A percentile compares a stretch with the other conserved stretches of the same genome.
Conservation (phyloP, 2,329 filamentous ascomycete species). For the Tolypocladium ovalisporum region DNA sequence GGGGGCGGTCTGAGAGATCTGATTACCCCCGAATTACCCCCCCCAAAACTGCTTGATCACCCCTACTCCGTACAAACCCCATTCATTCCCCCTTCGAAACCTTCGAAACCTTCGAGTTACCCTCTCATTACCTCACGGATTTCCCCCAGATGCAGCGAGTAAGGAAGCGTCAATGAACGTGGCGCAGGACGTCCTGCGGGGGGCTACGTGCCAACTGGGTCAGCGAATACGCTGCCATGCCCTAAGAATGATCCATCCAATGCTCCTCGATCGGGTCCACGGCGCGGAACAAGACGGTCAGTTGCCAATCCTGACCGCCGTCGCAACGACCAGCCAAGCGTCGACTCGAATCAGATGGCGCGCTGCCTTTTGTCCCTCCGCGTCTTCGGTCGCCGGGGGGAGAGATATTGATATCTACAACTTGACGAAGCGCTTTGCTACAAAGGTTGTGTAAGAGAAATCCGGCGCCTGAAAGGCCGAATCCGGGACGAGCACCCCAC, state of each 20-base stretch:
- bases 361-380: not conserved
- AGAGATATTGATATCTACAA: not conserved
- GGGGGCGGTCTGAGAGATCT: conserved; percentile 3
- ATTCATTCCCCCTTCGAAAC: conserved; percentile 7
- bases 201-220: not conserved
- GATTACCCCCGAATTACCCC: conserved; percentile 8
- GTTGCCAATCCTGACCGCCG: not conserved
- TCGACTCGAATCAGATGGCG: not conserved
- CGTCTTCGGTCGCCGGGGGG: not conserved
- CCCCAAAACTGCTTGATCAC: conserved; percentile 4
- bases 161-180: not conserved
- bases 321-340: not conserved
- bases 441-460: conserved; percentile 26
- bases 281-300: not conserved
- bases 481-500: conserved; percentile 15
- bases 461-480: conserved; percentile 12
- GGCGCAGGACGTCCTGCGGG: not conserved
- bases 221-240: not conserved
- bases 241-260: not conserved
- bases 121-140: conserved; percentile 8
- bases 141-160: not conserved
- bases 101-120: conserved; percentile 4
- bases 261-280: not conserved
- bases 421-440: conserved; percentile 16
- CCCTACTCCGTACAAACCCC: conserved; percentile 6